A percentile compares a stretch with the other conserved stretches of the same genome.
These are phyloP conservation scores for Russula emetica DNA, from an alignment of 768 basidiomycete genomes.

Conservation along the genomic window DNA sequence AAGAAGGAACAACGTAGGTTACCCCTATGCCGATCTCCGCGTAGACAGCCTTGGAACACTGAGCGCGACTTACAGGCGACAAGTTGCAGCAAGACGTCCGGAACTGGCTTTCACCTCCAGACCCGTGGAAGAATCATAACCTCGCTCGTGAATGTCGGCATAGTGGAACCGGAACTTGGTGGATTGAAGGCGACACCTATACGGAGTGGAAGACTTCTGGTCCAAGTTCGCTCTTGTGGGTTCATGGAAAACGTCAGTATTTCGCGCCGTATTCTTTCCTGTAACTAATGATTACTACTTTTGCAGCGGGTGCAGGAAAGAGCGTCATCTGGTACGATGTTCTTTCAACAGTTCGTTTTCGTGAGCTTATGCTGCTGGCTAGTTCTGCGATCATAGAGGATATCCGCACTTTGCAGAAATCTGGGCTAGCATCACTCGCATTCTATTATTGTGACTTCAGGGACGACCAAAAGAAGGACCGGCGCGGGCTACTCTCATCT, in stretches of 20 bases:
- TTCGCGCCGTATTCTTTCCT: not conserved
- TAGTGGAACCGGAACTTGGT: not conserved
- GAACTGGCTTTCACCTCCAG: conserved; percentile 11
- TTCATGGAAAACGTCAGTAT: conserved; percentile 10
- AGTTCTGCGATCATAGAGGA: not conserved
- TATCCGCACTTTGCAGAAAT: not conserved
- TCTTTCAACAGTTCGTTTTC: not conserved
- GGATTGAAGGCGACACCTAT: not conserved
- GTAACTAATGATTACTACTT: not conserved
- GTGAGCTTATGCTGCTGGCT: too few relatives aligned
- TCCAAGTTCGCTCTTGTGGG: not conserved
- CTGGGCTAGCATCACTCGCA: not conserved
- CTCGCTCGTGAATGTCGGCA: not conserved
- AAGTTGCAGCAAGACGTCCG: not conserved
- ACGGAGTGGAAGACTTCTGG: not conserved
- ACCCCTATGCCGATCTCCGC: too few relatives aligned
- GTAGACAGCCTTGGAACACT: not conserved
- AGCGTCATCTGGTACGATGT: not conserved
- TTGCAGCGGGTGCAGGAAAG: conserved; percentile 8
- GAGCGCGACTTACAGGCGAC: not conserved
- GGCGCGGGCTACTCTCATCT: conserved; percentile 1
- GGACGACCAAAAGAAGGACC: not conserved
- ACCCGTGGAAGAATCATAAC: conserved; percentile 6
- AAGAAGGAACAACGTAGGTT: not conserved
- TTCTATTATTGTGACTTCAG: conserved; percentile 14